Evolutionary conservation across 768 basidiomycete species (phyloP), one percentile per base, ranked within the genome.

Genomic region (Calocera viscosa): DNA sequence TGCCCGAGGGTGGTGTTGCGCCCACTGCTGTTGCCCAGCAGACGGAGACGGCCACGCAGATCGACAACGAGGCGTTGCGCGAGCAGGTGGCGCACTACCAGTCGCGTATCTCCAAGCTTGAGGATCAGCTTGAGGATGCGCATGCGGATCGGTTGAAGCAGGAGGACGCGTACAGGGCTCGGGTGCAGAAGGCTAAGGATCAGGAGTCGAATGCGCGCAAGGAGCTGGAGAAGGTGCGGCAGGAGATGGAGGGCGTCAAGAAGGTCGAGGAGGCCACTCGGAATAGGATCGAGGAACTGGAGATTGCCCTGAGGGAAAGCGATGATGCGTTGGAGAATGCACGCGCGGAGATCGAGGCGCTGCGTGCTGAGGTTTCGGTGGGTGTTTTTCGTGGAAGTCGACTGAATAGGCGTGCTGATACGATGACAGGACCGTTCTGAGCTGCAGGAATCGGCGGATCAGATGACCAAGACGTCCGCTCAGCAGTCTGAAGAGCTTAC

Each of bases 11-110:
- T 19, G 53, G 26, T 14, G 72, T 73, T 19, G 77, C 80, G 63
- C 74, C 81, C 38, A 67, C 74, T 39, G 73, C 78, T 2, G 69
- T 73, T 10, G 74, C 78, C 1, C 77, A 76, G 7, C 78, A 79
- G 30, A 79, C 83, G 2, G 77, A 83, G 2, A 86, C 91, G 10
- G 94, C 94, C 0, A 83, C 86, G 1, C 86, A 92, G 73, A 98
- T 99, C 69, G 94, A 99, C 76, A 97, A 97, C 72, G 94, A 98
- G 75, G 87, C 85, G 16, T 83, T 97, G 14, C 85, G 83, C 17
- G 94, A 94, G 32, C 94, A 99, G 74, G 82, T 92, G n/a, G 83
- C 84, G 41, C 91, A 98, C 76, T 79, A 95, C 35, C 88, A 91
- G 73, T 84, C 83, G 73, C 89, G 88, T 75, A 82, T 94, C 32